These are phyloP conservation scores for Russula emetica DNA, from an alignment of 768 basidiomycete genomes.

Conservation along the genomic window DNA sequence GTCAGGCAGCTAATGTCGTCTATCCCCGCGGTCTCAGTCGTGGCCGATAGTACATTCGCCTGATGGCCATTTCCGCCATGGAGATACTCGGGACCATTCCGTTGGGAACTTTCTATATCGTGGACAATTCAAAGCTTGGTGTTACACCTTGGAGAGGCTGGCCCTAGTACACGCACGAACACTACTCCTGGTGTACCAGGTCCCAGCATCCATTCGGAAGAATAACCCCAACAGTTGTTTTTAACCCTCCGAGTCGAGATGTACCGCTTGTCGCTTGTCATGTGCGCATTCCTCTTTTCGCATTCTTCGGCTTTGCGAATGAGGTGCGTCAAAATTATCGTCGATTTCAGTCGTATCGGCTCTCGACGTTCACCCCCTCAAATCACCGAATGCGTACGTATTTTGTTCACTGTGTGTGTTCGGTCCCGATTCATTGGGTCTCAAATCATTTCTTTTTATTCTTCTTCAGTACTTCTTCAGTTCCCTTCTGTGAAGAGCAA, in stretches of 20 bases:
- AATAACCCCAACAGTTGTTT: background rate
- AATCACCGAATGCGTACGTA: conserved; percentile 13
- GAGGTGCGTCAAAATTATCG: background rate
- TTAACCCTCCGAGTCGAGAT: background rate
- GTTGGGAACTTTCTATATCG: background rate
- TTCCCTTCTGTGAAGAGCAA: background rate
- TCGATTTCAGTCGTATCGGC: conserved; percentile 30
- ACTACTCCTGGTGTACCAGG: conserved; percentile 40
- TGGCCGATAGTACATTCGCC: background rate
- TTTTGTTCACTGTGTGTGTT: background rate
- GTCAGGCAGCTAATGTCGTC: conserved; percentile 27
- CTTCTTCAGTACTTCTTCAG: background rate
- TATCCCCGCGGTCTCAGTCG: conserved; percentile 37
- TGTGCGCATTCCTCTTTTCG: background rate
- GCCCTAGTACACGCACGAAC: conserved; percentile 46
- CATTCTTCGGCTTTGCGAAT: background rate
- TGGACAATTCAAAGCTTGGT: background rate
- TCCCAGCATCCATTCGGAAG: conserved; percentile 41
- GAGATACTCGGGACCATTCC: conserved; percentile 6
- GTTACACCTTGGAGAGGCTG: conserved; percentile 41
- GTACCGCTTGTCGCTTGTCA: background rate
- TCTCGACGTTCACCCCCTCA: background rate
- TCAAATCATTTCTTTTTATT: no score
- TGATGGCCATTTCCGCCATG: background rate
- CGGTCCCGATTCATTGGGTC: background rate